phyloP scores from a whole-genome alignment of 257 asterid species.

The Prunella vulgaris region DNA sequence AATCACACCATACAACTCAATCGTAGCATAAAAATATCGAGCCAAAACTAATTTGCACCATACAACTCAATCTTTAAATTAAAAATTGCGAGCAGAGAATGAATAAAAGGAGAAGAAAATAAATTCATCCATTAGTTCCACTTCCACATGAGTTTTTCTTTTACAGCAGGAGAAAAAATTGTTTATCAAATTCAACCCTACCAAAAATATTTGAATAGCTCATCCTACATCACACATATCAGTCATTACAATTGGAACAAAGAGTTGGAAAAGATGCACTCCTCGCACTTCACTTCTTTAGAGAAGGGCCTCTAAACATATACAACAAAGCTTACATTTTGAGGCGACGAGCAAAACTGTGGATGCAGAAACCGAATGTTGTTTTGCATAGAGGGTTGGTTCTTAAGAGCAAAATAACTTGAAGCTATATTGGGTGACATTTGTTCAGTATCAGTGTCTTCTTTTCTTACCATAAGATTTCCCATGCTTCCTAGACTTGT shows the following conservation, averaged over 20 bases:
- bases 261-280: not conserved
- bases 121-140: not conserved
- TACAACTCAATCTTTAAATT: too few relatives aligned
- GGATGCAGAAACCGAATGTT: too few relatives aligned
- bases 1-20: too few relatives aligned
- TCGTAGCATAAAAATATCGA: too few relatives aligned
- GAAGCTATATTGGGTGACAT: not conserved
- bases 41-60: too few relatives aligned
- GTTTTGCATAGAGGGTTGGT: too few relatives aligned
- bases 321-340: not conserved
- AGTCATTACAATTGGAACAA: not conserved
- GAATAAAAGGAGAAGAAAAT: not conserved
- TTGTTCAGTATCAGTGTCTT: constrained; percentile 20
- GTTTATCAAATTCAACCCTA: not conserved
- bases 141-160: not conserved
- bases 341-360: not conserved
- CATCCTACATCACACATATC: not conserved
- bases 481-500: constrained; percentile 36
- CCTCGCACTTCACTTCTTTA: not conserved
- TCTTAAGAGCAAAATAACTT: too few relatives aligned
- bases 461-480: constrained; percentile 40
- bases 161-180: not conserved
- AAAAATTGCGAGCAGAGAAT: not conserved
- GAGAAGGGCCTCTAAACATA: not conserved
- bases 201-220: not conserved